A percentile compares a stretch with the other conserved stretches of the same genome.
Conservation (phyloP, 768 basidiomycete genomes). For the Scleroderma citrinum region DNA sequence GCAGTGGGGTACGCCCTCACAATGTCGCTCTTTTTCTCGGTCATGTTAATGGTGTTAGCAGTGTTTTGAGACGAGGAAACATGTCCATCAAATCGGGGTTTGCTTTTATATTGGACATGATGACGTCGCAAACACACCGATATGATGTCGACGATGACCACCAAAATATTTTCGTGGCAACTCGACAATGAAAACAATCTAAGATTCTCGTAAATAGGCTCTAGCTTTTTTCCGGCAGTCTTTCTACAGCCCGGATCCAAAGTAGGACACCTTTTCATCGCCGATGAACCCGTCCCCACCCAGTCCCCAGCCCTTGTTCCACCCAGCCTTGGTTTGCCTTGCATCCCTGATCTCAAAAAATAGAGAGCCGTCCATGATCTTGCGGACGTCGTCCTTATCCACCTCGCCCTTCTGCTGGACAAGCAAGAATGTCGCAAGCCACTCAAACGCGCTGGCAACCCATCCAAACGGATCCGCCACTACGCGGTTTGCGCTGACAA, state of each 20-base stretch:
- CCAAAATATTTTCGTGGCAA: too few relatives aligned
- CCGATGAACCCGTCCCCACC: slow-evolving; percentile 29
- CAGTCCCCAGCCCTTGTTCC: slow-evolving; percentile 27
- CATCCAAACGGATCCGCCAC: slow-evolving; percentile 34
- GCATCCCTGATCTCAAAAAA: slow-evolving; percentile 30
- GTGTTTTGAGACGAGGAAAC: neutral
- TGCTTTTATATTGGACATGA: neutral
- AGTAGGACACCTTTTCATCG: slow-evolving; percentile 24
- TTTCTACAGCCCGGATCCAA: slow-evolving; percentile 14
- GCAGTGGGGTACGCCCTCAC: slow-evolving; percentile 32
- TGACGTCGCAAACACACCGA: neutral
- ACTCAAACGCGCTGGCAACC: slow-evolving; percentile 33
- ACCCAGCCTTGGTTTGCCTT: slow-evolving; percentile 14
- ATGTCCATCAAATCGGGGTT: neutral
- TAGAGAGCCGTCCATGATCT: slow-evolving; percentile 36
- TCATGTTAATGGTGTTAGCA: neutral
- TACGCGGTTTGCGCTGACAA: slow-evolving; percentile 25
- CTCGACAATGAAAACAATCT: too few relatives aligned
- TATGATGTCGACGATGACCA: slow-evolving; percentile 2
- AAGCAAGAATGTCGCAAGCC: slow-evolving; percentile 33
- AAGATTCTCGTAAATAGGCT: neutral
- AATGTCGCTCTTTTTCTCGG: slow-evolving; percentile 16
- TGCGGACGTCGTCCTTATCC: slow-evolving; percentile 37
- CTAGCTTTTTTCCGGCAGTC: neutral
- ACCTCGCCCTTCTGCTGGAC: slow-evolving; percentile 36